Evolutionary conservation across 805 yeast species (phyloP), one percentile per base, ranked within the genome.

Genomic region (Cyberlindnera japonica): DNA sequence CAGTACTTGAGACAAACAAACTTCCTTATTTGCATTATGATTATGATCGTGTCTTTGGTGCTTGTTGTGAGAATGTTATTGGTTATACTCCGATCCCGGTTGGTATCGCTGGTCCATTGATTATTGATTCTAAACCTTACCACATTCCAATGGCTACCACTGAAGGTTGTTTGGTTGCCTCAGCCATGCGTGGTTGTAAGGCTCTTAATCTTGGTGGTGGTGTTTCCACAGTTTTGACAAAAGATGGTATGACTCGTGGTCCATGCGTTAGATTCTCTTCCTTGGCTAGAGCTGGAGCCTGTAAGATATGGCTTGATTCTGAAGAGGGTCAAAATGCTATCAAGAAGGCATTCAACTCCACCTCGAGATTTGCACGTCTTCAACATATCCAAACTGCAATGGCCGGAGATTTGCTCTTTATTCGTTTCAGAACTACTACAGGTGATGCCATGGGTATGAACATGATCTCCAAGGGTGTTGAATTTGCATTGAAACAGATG

Each of bases 401-500:
- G 63, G 99, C 99, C 14, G 99, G 99, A 22, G 83, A 83, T 35
- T 71, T 84, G 53, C 71, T 93, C 54, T 93, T 77, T 57, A 83
- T 93, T 54, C 80, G 99, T 58, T 93, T 93, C 72, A 80, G 90
- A 62, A 95, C 99, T n/a, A 89, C 96, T 28, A 93, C 99, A 15
- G 99, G 99, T 64, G 99, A 93, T 70, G 99, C 99, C 15, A 93
- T 93, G 99, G 99, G 99, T 50, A 93, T 93, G 99, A 93, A 93
- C 63, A 93, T 93, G 99, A 93, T 93, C 47, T 91, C 98, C 21
- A 93, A 93, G 67, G 99, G 99, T 64, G 96, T 89, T 33, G 99
- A 93, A 61, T 74, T 71, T 61, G 78, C 96, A 1, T 75, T 93
- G 57, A 80, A 81, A 47, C 79, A 75, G 61, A 88, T 93, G 96